Evolutionary conservation across 352 stramenopile species (phyloP), one percentile per base, ranked within the genome.

Genomic region (Aphanomyces euteiches): DNA sequence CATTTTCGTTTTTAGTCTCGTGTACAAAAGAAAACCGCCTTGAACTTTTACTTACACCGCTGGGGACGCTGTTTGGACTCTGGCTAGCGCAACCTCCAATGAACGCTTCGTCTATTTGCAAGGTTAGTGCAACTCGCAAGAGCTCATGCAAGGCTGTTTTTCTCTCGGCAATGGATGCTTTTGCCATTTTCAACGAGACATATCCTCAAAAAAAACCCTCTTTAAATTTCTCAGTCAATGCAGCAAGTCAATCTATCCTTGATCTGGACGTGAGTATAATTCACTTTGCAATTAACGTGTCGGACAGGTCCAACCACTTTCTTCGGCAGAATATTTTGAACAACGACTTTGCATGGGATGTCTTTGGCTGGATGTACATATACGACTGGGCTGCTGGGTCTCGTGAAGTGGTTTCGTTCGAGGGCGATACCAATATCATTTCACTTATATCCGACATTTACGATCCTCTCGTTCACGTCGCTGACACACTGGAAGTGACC

Each of bases 1-100:
- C 63, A 13, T 69, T 69, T 59, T 4, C 38, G 7, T 69, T 69
- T 69, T 41, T 59, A 17, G 45, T 15, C 3, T 58, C 63, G 13
- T 69, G 63, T 38, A 36, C 38, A 3, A 38, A 17, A 17, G 43
- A 69, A 59, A 34, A 60, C 1, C 28, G 28, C 28, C 28, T 2
- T 28, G 28, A 28, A 28, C 1, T 28, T 28, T 28, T 28, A 28
- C 28, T 28, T 28, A 28, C 28, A 28, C 28, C 28, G 28, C 28
- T 2, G 28, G 28, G 28, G 28, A 28, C 28, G 28, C 28, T 28
- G 28, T 28, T 28, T 28, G 28, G 28, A 28, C 28, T 28, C 28
- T 28, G 28, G 28, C 28, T 28, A 28, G 28, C 28, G 28, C 28
- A 28, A 28, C 2, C 28, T 28, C 28, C 28, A 28, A 28, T 28